Base-by-base conservation (phyloP, 371 early-diverging fungal genomes). In the Chytridiales sp. region DNA sequence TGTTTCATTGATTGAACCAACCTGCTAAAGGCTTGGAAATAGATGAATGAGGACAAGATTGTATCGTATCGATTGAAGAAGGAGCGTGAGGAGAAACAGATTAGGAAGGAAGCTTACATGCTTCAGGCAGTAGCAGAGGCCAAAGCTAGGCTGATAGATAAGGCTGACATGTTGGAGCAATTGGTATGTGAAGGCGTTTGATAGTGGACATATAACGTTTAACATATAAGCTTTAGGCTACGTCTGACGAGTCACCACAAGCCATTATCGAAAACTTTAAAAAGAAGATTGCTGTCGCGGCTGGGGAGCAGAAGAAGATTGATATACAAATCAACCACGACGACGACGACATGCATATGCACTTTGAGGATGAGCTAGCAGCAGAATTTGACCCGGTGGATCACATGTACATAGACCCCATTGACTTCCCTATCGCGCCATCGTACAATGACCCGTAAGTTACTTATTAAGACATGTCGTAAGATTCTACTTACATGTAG, bases 91-190 rank as follows among this genome's bases (percentile, higher is more conserved):
- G 77, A 77, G 50, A 67, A 69, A 48, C 29, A 56, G 29, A 64
- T 66, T 11, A 67, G 77, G 26, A 67, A 66, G 22, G 77, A 77
- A 38, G 70, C 70, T 0, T 72, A 72, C 56, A 57, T 66, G 41
- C 47, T 67, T 29, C 70, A 70, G 8, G 69, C 52, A 24, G 30
- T 66, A 13, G 68, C 74, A 34, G 72, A 74, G 43, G 59, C 62
- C 4, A 61, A 61, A n/a, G 58, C 58, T 6, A 69, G 65, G 46
- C 47, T 61, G 49, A 47, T 59, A 17, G 72, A 69, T 35, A 56
- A 68, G 57, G 61, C 55, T 17, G 62, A 65, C 22, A 42, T 77
- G 29, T 70, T 77, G 29, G 41, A 64, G 4, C 64, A 73, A 50
- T 48, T 77, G 61, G 74, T 70, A 61, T 38, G 44, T 27, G 2